Conservation (phyloP, 176 grass and related monocot genomes). For the Musa beccarii region DNA sequence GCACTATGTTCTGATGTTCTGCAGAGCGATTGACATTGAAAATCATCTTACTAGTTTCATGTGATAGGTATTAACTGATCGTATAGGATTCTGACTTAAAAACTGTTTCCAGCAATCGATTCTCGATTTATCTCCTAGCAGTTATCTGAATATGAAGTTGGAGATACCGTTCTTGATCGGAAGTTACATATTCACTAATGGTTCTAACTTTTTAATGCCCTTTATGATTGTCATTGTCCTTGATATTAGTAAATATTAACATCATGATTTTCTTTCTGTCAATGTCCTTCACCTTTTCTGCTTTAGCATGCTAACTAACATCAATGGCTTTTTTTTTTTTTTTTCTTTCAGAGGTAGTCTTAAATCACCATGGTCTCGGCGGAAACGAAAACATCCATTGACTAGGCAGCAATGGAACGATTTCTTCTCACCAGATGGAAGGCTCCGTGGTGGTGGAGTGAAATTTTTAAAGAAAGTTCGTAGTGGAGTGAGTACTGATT, state of each 20-base stretch:
- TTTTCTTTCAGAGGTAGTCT: slow-evolving; percentile 56
- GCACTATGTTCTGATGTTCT: too few species aligned
- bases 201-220: background rate
- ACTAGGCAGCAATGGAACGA: slow-evolving; percentile 55
- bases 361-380: slow-evolving; percentile 96
- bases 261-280: background rate
- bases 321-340: background rate
- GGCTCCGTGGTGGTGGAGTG: slow-evolving; percentile 68
- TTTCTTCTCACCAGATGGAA: slow-evolving; percentile 69
- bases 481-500: slow-evolving; percentile 60
- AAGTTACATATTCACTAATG: background rate
- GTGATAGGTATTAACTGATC: too few species aligned
- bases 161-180: background rate
- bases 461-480: slow-evolving; percentile 97
- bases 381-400: slow-evolving; percentile 77
- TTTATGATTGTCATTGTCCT: background rate
- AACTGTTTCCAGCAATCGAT: too few species aligned
- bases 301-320: slow-evolving; percentile 8
- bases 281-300: background rate
- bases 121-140: too few species aligned
- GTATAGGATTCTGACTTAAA: too few species aligned
- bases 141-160: background rate
- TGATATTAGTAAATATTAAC: background rate
- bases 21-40: too few species aligned
- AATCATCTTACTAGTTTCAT: too few species aligned